A percentile compares a stretch with the other conserved stretches of the same genome.
phyloP scores from a whole-genome alignment of 1,284 basidiomycete genomes.

The Phellopilus nigrolimitatus region DNA sequence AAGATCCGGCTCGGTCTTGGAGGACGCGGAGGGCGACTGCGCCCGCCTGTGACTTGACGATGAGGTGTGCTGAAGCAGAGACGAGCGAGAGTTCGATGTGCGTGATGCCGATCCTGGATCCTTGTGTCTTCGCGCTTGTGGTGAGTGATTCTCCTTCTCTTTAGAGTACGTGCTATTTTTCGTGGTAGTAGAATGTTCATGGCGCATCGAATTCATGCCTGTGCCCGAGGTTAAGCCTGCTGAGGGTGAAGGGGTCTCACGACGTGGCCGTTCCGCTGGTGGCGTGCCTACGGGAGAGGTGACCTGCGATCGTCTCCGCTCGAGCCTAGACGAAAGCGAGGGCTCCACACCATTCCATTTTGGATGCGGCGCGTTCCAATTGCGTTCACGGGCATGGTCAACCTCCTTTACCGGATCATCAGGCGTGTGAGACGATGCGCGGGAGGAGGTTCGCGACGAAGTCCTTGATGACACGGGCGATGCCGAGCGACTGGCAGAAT shows the following conservation, averaged over 20 bases:
- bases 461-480: conserved; percentile 25
- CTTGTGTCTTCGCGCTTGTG: neutral
- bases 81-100: neutral
- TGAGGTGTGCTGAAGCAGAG: too few species aligned
- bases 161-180: neutral
- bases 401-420: conserved; percentile 35
- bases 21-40: too few species aligned
- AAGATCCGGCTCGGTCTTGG: too few species aligned
- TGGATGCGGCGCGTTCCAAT: conserved; percentile 57
- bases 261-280: neutral
- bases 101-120: neutral
- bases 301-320: conserved; percentile 20
- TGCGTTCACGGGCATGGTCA: conserved; percentile 42
- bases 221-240: neutral
- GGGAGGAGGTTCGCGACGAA: conserved; percentile 37
- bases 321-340: conserved; percentile 20
- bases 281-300: neutral
- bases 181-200: neutral
- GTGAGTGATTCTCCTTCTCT: neutral
- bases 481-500: neutral
- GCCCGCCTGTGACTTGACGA: too few species aligned
- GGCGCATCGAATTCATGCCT: neutral
- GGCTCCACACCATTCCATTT: conserved; percentile 35
- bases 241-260: neutral
- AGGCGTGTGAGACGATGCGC: conserved; percentile 34